Conservation (phyloP, 225 moss, liverwort and hornwort genomes). For the Climacium dendroides region DNA sequence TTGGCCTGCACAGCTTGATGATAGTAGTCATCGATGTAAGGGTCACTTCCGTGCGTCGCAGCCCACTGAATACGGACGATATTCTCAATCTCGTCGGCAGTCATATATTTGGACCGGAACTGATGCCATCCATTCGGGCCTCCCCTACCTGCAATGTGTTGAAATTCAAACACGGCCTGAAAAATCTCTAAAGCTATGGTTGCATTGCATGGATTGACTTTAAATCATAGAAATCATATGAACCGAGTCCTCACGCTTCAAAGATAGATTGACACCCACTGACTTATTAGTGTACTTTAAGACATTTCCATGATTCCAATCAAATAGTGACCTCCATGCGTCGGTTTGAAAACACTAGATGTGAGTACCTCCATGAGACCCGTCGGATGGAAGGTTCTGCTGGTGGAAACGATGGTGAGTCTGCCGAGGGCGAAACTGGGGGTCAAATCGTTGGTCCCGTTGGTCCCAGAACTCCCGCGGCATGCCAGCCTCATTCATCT, state of each 20-base stretch:
- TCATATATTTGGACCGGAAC: slow-evolving; percentile 90
- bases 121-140: slow-evolving; percentile 65
- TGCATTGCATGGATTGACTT: not conserved
- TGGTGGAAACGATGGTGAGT: slow-evolving; percentile 55
- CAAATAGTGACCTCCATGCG: not conserved
- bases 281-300: too few species aligned
- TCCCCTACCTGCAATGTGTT: slow-evolving; percentile 22
- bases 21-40: slow-evolving; percentile 93
- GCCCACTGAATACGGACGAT: slow-evolving; percentile 98
- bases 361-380: slow-evolving; percentile 24
- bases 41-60: slow-evolving; percentile 91
- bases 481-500: slow-evolving; percentile 47
- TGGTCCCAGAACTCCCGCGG: slow-evolving; percentile 60
- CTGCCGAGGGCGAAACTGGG: slow-evolving; percentile 46
- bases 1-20: slow-evolving; percentile 91
- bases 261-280: not conserved
- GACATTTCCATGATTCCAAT: not conserved
- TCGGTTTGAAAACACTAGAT: not conserved
- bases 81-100: slow-evolving; percentile 90
- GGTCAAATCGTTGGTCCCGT: slow-evolving; percentile 44
- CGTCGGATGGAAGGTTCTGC: slow-evolving; percentile 48
- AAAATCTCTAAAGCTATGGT: not conserved
- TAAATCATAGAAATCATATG: not conserved
- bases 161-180: not conserved
- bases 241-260: not conserved